Conservation (phyloP, 148 eudicot species). For the Cornus controversa region DNA sequence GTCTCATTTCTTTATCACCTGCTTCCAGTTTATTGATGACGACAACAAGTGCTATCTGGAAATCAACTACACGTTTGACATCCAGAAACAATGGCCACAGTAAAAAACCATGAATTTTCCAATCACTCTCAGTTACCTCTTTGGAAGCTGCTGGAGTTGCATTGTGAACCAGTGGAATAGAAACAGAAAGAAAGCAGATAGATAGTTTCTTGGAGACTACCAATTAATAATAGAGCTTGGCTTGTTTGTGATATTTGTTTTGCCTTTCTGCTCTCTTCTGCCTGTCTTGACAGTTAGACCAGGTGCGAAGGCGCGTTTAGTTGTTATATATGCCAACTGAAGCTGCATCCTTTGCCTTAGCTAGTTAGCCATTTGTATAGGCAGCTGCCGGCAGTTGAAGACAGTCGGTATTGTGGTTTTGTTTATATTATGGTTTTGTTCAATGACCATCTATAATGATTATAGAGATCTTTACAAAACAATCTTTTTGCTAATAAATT, state of each 20-base stretch:
- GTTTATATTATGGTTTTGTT: neutral
- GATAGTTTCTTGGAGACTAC: neutral
- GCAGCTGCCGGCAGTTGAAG: neutral
- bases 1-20: neutral
- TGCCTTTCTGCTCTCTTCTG: neutral
- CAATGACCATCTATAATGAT: neutral
- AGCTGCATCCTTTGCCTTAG: neutral
- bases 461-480: too few relatives aligned
- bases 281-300: neutral
- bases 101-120: constrained; percentile 3
- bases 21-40: constrained; percentile 57
- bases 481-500: too few relatives aligned
- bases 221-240: neutral
- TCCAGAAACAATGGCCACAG: constrained; percentile 57
- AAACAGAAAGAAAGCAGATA: neutral
- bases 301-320: too few relatives aligned
- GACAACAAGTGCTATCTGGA: constrained; percentile 74
- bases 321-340: too few relatives aligned
- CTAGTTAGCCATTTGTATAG: constrained; percentile 1
- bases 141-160: neutral
- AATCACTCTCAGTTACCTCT: neutral
- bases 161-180: neutral
- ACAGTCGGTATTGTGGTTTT: neutral
- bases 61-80: constrained; percentile 61
- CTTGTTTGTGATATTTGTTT: constrained; percentile 1